Conservation (phyloP, 768 basidiomycete genomes). For the Serendipita indica region DNA sequence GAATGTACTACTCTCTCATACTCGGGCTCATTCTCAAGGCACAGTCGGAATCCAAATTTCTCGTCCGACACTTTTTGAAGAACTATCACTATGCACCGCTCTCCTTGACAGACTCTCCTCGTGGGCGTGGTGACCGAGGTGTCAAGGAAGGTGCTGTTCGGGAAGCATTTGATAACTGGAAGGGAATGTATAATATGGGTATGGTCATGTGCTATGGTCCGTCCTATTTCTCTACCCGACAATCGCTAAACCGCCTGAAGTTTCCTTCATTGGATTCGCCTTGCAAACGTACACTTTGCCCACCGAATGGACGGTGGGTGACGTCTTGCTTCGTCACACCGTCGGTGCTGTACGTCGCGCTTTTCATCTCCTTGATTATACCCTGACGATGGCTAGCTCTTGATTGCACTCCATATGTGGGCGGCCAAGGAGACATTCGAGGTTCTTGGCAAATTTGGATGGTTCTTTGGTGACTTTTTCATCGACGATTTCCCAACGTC, state of each 20-base stretch:
- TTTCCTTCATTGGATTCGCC: conserved; percentile 69
- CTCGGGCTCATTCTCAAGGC: conserved; percentile 71
- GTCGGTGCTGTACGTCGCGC: conserved; percentile 55
- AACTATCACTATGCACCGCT: conserved; percentile 68
- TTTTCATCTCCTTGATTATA: neutral
- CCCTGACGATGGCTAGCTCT: conserved; percentile 33
- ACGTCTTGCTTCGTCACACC: conserved; percentile 75
- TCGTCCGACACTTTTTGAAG: conserved; percentile 88
- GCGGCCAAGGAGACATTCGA: conserved; percentile 80
- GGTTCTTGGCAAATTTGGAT: conserved; percentile 89
- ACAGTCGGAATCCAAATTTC: conserved; percentile 73
- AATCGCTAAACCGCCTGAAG: conserved; percentile 28
- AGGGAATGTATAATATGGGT: conserved; percentile 79
- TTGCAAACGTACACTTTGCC: conserved; percentile 85
- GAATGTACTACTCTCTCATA: conserved; percentile 73
- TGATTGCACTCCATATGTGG: conserved; percentile 85
- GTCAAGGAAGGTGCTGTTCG: conserved; percentile 54
- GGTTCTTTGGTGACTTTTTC: conserved; percentile 98
- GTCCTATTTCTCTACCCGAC: conserved; percentile 17
- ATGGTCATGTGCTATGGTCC: conserved; percentile 89
- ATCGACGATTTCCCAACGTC: conserved; percentile 84
- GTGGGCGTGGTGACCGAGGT: neutral
- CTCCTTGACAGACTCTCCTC: neutral
- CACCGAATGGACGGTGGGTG: conserved; percentile 72
- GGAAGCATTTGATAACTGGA: conserved; percentile 95